Conservation (phyloP, 768 basidiomycete genomes). For the Podaxis carcinomalis region DNA sequence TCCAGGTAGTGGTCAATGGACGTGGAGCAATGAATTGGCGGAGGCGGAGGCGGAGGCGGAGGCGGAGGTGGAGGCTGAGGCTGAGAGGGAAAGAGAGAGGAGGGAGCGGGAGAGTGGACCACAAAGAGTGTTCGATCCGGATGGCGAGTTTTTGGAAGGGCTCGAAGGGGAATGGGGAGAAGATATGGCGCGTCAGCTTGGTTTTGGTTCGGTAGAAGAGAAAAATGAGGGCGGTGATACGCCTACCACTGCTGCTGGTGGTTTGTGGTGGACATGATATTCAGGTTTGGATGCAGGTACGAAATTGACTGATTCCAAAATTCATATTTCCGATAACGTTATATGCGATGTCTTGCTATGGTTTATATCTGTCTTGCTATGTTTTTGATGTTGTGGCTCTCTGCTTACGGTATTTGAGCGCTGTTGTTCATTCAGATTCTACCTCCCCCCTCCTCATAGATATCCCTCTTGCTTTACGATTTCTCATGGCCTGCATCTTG, state of each 20-base stretch:
- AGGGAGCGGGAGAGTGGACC: background rate
- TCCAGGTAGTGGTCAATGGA: conserved; percentile 1
- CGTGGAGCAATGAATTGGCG: conserved; percentile 5
- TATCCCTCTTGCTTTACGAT: background rate
- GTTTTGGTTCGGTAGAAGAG: background rate
- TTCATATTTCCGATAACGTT: background rate
- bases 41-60: background rate
- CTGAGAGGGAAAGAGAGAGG: background rate
- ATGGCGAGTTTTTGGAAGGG: conserved; percentile 11
- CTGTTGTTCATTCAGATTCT: background rate
- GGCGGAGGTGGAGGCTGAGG: background rate
- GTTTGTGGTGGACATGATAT: background rate
- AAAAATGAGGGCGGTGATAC: conserved; percentile 8
- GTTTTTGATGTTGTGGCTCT: background rate
- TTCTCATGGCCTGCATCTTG: background rate
- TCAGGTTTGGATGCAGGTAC: background rate
- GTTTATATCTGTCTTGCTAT: background rate
- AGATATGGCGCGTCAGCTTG: conserved; percentile 9
- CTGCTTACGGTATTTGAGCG: background rate
- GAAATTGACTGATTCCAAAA: background rate
- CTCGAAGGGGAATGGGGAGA: conserved; percentile 10
- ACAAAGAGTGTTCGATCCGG: conserved; percentile 7
- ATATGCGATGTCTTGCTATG: background rate
- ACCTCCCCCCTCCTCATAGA: background rate
- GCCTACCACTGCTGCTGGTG: background rate